Conservation (phyloP, 768 basidiomycete genomes). For the Termitomyces sp. region DNA sequence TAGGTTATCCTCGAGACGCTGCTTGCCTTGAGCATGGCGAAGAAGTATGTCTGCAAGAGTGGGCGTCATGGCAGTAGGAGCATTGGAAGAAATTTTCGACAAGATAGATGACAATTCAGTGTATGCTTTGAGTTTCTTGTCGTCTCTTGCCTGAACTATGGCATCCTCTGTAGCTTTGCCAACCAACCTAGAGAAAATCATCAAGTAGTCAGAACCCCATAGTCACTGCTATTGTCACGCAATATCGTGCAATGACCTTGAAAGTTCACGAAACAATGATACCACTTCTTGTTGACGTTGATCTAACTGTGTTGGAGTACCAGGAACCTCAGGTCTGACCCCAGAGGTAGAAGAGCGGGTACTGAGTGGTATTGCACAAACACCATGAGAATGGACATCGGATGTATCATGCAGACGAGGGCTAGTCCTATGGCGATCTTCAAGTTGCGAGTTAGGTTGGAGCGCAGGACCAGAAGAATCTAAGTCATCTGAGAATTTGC, state of each 20-base stretch:
- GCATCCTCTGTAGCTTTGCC: slow-evolving; percentile 41
- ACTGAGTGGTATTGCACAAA: not conserved
- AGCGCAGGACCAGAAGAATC: not conserved
- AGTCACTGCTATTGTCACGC: slow-evolving; percentile 6
- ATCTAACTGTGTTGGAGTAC: not conserved
- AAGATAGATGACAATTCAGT: slow-evolving; percentile 45
- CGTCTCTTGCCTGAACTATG: slow-evolving; percentile 39
- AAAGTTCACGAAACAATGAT: slow-evolving; percentile 37
- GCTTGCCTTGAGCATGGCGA: slow-evolving; percentile 38
- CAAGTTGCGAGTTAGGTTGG: not conserved
- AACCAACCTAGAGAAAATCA: slow-evolving; percentile 32
- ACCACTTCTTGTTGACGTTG: slow-evolving; percentile 20
- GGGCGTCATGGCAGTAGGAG: slow-evolving; percentile 39
- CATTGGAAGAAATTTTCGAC: slow-evolving; percentile 37
- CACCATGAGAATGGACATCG: not conserved
- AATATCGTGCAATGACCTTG: slow-evolving; percentile 27
- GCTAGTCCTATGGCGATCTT: not conserved
- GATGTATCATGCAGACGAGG: not conserved
- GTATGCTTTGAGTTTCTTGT: slow-evolving; percentile 44
- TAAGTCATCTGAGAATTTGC: slow-evolving; percentile 1
- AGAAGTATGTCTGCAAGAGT: slow-evolving; percentile 41
- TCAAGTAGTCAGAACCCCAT: not conserved
- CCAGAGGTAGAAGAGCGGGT: not conserved
- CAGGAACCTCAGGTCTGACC: not conserved
- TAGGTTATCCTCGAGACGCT: slow-evolving; percentile 34